phyloP scores from a whole-genome alignment of 2,329 filamentous ascomycete genomes.

The Coniochaeta sp. region DNA sequence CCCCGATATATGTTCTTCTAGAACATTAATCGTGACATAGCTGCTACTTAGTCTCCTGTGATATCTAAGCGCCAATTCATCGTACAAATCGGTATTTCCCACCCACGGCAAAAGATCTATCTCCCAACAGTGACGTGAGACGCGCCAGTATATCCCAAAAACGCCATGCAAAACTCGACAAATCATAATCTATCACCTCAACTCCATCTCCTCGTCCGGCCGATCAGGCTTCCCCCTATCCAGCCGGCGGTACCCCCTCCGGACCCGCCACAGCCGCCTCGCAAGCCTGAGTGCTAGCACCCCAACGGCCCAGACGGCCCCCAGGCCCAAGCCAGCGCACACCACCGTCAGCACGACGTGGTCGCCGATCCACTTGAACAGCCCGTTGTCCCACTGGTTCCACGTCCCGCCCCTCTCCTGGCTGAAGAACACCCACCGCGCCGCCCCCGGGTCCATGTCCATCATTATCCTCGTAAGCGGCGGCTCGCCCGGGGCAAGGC shows the following conservation, averaged over 20 bases:
- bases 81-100: too few relatives aligned
- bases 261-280: neutral
- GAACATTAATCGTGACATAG: neutral
- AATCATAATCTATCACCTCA: neutral
- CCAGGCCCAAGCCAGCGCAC: neutral
- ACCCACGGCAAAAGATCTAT: neutral
- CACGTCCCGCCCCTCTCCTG: constrained; percentile 17
- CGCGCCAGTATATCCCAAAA: neutral
- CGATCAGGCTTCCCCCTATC: neutral
- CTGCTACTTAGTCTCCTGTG: too few relatives aligned
- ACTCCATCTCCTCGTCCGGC: neutral
- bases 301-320: neutral
- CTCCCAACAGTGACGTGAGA: neutral
- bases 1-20: neutral
- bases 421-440: constrained; percentile 17
- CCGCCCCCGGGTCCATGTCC: constrained; percentile 3
- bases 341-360: constrained; percentile 12
- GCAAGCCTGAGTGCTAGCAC: neutral
- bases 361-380: constrained; percentile 15
- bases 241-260: neutral
- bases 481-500: constrained; percentile 10
- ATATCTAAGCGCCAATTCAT: too few relatives aligned
- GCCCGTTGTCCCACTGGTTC: constrained; percentile 16
- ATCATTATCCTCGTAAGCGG: constrained; percentile 16
- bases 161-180: neutral